Base-by-base conservation (phyloP, 441 rosid genomes). In the Syzygium syzygioides region DNA sequence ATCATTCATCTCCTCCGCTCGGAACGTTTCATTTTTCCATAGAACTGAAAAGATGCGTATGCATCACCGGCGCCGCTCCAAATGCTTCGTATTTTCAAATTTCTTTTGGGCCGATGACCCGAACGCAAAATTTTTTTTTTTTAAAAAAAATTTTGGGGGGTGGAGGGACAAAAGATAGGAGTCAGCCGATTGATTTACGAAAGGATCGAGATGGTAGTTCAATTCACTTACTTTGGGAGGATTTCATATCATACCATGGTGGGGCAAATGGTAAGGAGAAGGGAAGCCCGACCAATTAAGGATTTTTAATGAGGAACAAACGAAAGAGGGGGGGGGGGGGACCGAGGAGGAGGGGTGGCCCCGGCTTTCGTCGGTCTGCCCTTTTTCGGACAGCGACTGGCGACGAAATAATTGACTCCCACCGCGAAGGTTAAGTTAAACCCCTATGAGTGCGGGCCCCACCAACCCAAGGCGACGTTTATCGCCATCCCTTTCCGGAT, bases 11-110 rank as follows among this genome's bases (percentile, higher is more conserved):
- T 0, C 34, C 0, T 32, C 34, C 0, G 1, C 79, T 9, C 9
- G 45, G 4, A 32, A 32, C 9, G 6, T 18, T 20, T 0, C 18
- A 9, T 1, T 0, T 32, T 18, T 9, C 18, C 1, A 25, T 18
- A 0, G 0, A n/a, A 62, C n/a, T 14, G 10, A 7, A 28, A n/a
- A n/a, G 25, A 66, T 9, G 4, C 7, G 0, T 7, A 6, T 4
- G 2, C 11, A 32, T 2, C 79, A 5, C 3, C 0, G 1, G 7
- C 14, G 9, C 9, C 25, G 1, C 3, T 18, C 14, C 6, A 2
- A 0, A 4, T 0, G 34, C 3, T 5, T 13, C 5, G 2, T 17
- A 0, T 9, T 32, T 2, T 32, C 3, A 7, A 64, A 3, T 64
- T 30, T 64, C 28, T 3, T 2, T 17, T 4, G 76, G 79, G 37